These are phyloP conservation scores for Arthroderma sp. DNA, from an alignment of 2,329 filamentous ascomycete species.

Conservation along the genomic window DNA sequence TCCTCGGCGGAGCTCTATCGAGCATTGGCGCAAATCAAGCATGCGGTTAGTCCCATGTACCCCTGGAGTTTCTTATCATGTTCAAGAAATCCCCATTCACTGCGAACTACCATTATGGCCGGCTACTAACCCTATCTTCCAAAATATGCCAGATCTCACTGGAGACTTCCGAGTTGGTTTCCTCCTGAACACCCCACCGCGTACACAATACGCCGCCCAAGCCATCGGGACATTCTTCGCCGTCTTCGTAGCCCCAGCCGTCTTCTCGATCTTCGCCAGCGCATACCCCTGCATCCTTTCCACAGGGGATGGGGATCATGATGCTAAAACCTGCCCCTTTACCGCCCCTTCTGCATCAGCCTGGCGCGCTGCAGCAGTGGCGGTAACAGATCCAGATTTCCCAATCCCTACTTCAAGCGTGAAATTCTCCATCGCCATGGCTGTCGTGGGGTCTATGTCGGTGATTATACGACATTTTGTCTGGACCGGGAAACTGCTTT, in stretches of 20 bases:
- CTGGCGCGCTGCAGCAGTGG: slow-evolving; percentile 52
- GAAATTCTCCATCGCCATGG: slow-evolving; percentile 42
- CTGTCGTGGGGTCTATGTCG: slow-evolving; percentile 13
- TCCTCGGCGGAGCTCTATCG: slow-evolving; percentile 41
- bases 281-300: slow-evolving; percentile 53
- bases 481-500: slow-evolving; percentile 4
- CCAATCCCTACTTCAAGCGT: slow-evolving; percentile 40
- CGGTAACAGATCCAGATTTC: slow-evolving; percentile 45
- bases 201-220: slow-evolving; percentile 55
- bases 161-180: slow-evolving; percentile 57
- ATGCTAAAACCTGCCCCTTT: slow-evolving; percentile 39
- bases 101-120: no score
- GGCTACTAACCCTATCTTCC: slow-evolving; percentile 7
- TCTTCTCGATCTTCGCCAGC: slow-evolving; percentile 54
- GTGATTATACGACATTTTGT: slow-evolving; percentile 5
- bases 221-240: slow-evolving; percentile 48
- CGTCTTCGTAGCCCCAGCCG: slow-evolving; percentile 53
- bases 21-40: slow-evolving; percentile 7
- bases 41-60: slow-evolving; percentile 3
- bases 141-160: slow-evolving; percentile 37
- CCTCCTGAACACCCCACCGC: slow-evolving; percentile 50
- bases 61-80: neutral
- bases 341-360: slow-evolving; percentile 49
- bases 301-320: slow-evolving; percentile 19
- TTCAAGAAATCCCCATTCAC: no score